Percentiles rank a stretch among this genome's conserved stretches.
Conservation (phyloP, 768 basidiomycete species). For the Russula vinacea region DNA sequence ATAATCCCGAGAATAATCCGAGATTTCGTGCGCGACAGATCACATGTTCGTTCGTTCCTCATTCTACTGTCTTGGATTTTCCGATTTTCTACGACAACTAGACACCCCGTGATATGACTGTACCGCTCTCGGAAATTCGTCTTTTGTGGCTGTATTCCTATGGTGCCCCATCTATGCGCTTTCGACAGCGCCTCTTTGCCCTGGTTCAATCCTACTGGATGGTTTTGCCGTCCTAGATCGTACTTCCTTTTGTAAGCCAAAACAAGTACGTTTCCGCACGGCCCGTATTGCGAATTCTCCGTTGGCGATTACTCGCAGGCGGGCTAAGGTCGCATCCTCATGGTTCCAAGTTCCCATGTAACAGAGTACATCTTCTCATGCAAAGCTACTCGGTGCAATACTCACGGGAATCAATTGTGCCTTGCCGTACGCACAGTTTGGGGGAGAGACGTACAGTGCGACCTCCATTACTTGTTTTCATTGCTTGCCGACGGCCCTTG, state of each 20-base stretch:
- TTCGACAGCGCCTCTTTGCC: conserved; percentile 87
- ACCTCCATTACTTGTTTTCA: no score
- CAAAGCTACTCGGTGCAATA: no score
- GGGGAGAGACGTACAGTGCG: no score
- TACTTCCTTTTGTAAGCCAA: conserved; percentile 88
- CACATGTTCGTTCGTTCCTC: conserved; percentile 72
- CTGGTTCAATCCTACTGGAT: conserved; percentile 99
- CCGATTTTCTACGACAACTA: conserved; percentile 99
- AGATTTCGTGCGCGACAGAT: conserved; percentile 96
- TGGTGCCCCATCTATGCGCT: conserved; percentile 66
- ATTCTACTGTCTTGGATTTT: conserved; percentile 43
- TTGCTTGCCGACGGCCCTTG: no score
- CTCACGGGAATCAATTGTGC: no score
- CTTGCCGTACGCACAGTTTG: no score
- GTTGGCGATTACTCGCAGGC: conserved; percentile 96
- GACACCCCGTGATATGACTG: conserved; percentile 98
- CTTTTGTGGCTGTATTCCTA: conserved; percentile 95
- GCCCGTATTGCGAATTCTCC: conserved; percentile 87
- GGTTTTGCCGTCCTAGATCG: conserved; percentile 95
- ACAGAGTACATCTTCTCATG: conserved; percentile 52
- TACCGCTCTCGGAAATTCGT: conserved; percentile 95
- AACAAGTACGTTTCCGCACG: conserved; percentile 95
- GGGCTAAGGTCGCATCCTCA: conserved; percentile 94
- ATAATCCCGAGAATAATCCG: conserved; percentile 98
- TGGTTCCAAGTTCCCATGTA: conserved; percentile 97